These are phyloP conservation scores for Microbotryum silenes-acaulis DNA, from an alignment of 1,284 basidiomycete genomes.

Conservation along the genomic window DNA sequence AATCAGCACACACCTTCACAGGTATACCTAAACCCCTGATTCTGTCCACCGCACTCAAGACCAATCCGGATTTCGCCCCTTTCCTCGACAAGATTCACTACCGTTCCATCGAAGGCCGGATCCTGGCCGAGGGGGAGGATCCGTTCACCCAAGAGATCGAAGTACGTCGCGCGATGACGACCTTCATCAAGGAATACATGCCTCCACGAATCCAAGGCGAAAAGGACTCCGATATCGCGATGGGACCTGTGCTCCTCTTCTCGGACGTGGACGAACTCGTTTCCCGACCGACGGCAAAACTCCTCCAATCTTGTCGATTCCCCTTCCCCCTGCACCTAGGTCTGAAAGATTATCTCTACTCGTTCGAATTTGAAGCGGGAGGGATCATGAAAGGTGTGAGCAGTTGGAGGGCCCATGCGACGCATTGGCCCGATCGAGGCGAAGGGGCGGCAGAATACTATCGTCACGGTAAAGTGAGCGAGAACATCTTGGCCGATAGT, in stretches of 20 bases:
- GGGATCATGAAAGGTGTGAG: conserved; percentile 21
- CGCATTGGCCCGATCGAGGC: conserved; percentile 23
- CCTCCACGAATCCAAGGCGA: conserved; percentile 47
- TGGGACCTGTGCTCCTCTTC: conserved; percentile 51
- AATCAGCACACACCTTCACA: conserved; percentile 57
- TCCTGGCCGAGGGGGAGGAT: conserved; percentile 35
- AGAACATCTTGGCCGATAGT: conserved; percentile 54
- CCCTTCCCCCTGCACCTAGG: conserved; percentile 55
- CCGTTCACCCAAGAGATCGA: conserved; percentile 44
- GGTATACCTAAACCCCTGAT: conserved; percentile 53
- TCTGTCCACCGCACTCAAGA: conserved; percentile 40
- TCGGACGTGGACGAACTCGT: conserved; percentile 65
- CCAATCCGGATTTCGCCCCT: conserved; percentile 42
- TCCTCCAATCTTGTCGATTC: conserved; percentile 56
- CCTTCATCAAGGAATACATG: conserved; percentile 13
- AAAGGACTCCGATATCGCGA: conserved; percentile 41
- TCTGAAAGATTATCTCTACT: conserved; percentile 58
- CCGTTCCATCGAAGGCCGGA: conserved; percentile 22
- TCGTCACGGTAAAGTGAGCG: conserved; percentile 51
- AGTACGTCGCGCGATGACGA: conserved; percentile 38
- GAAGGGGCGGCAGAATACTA: conserved; percentile 18
- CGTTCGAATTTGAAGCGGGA: conserved; percentile 50
- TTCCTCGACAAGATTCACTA: conserved; percentile 54
- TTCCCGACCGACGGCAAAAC: conserved; percentile 49
- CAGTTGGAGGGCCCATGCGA: conserved; percentile 27